Conservation (phyloP, 2,329 filamentous ascomycete species). For the Huntiella bhutanensis region DNA sequence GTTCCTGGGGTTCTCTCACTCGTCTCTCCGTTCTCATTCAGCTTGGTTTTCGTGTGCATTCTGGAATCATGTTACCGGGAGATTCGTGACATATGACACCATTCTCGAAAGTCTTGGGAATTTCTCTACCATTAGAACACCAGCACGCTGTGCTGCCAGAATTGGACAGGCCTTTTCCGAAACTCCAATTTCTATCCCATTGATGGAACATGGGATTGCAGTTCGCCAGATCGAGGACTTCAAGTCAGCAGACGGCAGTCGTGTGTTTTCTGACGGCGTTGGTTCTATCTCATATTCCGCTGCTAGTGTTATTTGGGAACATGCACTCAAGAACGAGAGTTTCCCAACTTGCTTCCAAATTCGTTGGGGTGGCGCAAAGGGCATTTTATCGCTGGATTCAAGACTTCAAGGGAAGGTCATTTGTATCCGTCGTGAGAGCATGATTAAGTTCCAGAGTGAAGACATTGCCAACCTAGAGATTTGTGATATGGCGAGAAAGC, state of each 20-base stretch:
- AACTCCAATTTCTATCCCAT: conserved; percentile 42
- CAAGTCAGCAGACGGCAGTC: conserved; percentile 25
- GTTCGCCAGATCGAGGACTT: conserved; percentile 29
- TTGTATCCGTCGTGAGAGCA: conserved; percentile 45
- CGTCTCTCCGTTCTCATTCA: conserved; percentile 51
- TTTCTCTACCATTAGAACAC: conserved; percentile 30
- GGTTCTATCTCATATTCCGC: conserved; percentile 50
- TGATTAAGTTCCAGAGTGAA: conserved; percentile 55
- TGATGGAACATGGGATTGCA: conserved; percentile 22
- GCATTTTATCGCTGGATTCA: conserved; percentile 55
- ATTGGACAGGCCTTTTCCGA: conserved; percentile 57
- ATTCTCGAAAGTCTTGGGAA: conserved; percentile 32
- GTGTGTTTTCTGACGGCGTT: conserved; percentile 62
- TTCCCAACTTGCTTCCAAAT: conserved; percentile 55
- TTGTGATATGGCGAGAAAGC: conserved; percentile 47
- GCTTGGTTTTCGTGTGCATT: conserved; percentile 43
- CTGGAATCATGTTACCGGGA: conserved; percentile 16
- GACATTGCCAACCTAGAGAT: conserved; percentile 44
- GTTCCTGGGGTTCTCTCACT: conserved; percentile 66
- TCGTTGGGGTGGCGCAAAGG: conserved; percentile 55
- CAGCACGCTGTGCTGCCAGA: conserved; percentile 37
- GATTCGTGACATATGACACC: conserved; percentile 20
- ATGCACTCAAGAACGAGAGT: conserved; percentile 27
- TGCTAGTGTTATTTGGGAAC: conserved; percentile 38
- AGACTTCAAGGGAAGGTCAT: conserved; percentile 38